A percentile compares a stretch with the other conserved stretches of the same genome.
These are phyloP conservation scores for Candida ipomoeae DNA, from an alignment of 805 yeast genomes.

Conservation along the genomic window DNA sequence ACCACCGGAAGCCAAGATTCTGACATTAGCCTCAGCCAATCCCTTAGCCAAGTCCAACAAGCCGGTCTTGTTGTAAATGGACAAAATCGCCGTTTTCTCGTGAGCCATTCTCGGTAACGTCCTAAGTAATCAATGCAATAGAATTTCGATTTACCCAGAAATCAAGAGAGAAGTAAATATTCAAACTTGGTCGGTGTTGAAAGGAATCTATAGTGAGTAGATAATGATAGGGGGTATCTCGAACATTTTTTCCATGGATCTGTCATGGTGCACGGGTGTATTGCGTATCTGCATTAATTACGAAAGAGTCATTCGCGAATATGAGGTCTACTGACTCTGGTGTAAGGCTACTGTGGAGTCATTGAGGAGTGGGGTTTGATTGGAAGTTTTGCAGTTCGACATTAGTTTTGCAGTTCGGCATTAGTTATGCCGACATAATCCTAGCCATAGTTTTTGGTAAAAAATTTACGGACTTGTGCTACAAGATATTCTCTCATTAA, in stretches of 20 bases:
- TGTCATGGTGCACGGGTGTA: conserved; percentile 3
- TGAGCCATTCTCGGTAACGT: conserved; percentile 28
- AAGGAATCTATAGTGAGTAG: conserved; percentile 4
- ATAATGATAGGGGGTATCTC: conserved; percentile 1
- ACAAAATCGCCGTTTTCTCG: conserved; percentile 85
- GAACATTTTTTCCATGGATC: conserved; percentile 2
- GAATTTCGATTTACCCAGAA: not conserved
- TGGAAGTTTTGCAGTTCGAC: too few relatives aligned
- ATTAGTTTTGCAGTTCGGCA: too few relatives aligned
- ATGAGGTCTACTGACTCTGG: not conserved
- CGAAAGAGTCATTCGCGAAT: conserved; percentile 4
- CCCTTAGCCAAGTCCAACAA: conserved; percentile 95
- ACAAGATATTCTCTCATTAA: conserved; percentile 2
- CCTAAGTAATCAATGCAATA: not conserved
- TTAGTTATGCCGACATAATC: too few relatives aligned
- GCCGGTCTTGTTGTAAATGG: conserved; percentile 97
- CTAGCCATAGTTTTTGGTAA: too few relatives aligned
- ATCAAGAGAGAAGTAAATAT: not conserved
- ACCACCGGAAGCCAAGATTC: conserved; percentile 96
- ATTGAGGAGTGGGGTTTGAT: too few relatives aligned
- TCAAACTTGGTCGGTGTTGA: conserved; percentile 1
- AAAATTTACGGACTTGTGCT: too few relatives aligned
- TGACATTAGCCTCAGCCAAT: conserved; percentile 77
- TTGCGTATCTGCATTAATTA: conserved; percentile 2
- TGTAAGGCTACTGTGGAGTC: not conserved